Evolutionary conservation across 2,329 filamentous ascomycete species (phyloP).

Genomic region (Fusarium udum): DNA sequence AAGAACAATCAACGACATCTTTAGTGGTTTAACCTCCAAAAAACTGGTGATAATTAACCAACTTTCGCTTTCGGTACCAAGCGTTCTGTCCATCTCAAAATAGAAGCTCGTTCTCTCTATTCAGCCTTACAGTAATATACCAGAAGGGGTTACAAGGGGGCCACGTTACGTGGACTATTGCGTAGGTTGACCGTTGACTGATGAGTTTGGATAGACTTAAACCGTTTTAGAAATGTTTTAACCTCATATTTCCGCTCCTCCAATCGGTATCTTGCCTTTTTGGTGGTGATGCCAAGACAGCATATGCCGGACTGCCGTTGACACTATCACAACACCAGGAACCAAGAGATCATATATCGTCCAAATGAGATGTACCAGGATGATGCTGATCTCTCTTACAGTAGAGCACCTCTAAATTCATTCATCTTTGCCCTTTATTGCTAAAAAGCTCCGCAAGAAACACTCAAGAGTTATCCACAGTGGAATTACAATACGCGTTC

Average conservation of each 20-base stretch:
- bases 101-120: background rate
- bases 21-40: background rate
- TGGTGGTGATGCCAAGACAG: background rate
- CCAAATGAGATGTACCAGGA: background rate
- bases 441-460: background rate
- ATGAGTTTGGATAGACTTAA: background rate
- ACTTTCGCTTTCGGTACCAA: background rate
- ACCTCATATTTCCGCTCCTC: background rate
- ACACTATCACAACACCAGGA: background rate
- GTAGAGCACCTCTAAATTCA: accelerated
- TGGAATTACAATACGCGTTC: conserved; percentile 22
- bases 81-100: conserved; percentile 13
- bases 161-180: background rate
- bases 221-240: background rate
- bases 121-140: background rate
- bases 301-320: background rate
- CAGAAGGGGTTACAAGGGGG: background rate
- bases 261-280: background rate
- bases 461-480: background rate
- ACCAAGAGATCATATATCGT: background rate
- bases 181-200: background rate
- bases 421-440: accelerated
- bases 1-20: background rate
- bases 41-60: background rate
- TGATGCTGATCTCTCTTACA: accelerated